A percentile compares a stretch with the other conserved stretches of the same genome.
phyloP scores from a whole-genome alignment of 495 filamentous ascomycete species.

The Venustampulla echinocandica region DNA sequence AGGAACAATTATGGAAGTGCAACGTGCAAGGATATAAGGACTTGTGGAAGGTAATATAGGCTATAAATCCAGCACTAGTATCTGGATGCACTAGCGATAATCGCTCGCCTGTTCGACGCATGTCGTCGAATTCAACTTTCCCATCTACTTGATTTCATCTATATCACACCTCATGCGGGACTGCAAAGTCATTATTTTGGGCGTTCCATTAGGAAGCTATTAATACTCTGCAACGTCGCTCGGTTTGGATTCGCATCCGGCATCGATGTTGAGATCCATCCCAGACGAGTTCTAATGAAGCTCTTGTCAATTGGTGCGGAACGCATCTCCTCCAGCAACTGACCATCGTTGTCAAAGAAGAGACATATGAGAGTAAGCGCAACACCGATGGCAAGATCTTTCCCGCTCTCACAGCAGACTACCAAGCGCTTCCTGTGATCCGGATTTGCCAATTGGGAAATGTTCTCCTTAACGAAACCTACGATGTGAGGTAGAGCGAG shows the following conservation, averaged over 20 bases:
- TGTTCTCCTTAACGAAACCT: slow-evolving; percentile 27
- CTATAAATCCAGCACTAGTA: too few species aligned
- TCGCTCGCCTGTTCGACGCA: too few species aligned
- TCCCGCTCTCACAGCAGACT: slow-evolving; percentile 53
- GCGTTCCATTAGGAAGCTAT: slow-evolving; percentile 68
- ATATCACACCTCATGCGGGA: too few species aligned
- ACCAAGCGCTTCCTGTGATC: slow-evolving; percentile 27
- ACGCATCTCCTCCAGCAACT: slow-evolving; percentile 3
- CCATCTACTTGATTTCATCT: too few species aligned
- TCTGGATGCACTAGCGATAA: too few species aligned
- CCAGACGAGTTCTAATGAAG: slow-evolving; percentile 65
- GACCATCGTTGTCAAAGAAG: slow-evolving; percentile 51
- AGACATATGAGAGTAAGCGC: slow-evolving; percentile 55
- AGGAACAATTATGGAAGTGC: too few species aligned
- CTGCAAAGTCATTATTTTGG: slow-evolving; percentile 5
- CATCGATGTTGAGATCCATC: slow-evolving; percentile 65
- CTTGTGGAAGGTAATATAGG: too few species aligned
- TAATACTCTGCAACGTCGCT: slow-evolving; percentile 75
- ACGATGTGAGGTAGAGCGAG: slow-evolving; percentile 50
- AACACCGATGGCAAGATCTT: slow-evolving; percentile 56
- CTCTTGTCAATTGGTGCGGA: slow-evolving; percentile 46
- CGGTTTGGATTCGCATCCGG: slow-evolving; percentile 73
- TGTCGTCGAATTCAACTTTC: too few species aligned
- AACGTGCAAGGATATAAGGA: too few species aligned
- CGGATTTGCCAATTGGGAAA: not conserved